Conservation (phyloP, 2,329 filamentous ascomycete species). For the Fusarium avenaceum region DNA sequence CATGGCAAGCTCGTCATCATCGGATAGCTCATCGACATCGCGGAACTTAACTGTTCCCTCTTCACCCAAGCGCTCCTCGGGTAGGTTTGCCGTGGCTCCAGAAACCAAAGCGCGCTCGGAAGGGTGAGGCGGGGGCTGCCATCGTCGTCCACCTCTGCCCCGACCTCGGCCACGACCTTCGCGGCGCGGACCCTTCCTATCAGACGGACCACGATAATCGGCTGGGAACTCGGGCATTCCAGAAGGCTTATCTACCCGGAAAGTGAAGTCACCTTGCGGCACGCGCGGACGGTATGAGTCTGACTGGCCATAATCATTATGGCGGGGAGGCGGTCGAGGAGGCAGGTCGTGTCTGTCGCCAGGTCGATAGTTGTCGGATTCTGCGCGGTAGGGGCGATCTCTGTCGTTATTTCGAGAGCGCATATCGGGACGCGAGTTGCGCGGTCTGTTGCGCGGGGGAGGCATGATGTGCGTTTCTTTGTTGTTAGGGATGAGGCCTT, state of each 20-base stretch:
- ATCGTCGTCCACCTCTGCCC: constrained; percentile 50
- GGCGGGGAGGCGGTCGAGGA: constrained; percentile 33
- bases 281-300: constrained; percentile 52
- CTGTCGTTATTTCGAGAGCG: constrained; percentile 35
- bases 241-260: constrained; percentile 65
- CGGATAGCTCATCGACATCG: constrained; percentile 69
- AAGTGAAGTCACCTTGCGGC: constrained; percentile 67
- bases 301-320: constrained; percentile 41
- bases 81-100: constrained; percentile 57
- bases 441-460: constrained; percentile 3
- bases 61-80: constrained; percentile 63
- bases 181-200: constrained; percentile 42
- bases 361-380: constrained; percentile 52
- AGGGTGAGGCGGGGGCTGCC: constrained; percentile 57
- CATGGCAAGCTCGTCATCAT: constrained; percentile 75
- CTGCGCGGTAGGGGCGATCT: constrained; percentile 39
- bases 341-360: constrained; percentile 42
- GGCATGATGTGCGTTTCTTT: neutral
- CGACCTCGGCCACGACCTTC: constrained; percentile 47
- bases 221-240: constrained; percentile 58
- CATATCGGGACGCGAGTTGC: constrained; percentile 27
- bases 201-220: constrained; percentile 35
- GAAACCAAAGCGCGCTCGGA: constrained; percentile 66
- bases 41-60: constrained; percentile 66
- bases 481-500: constrained; percentile 1